Percentiles rank a stretch among this genome's conserved stretches.
Evolutionary conservation across 495 filamentous ascomycete genomes (phyloP).

Genomic region (Podospora didyma): DNA sequence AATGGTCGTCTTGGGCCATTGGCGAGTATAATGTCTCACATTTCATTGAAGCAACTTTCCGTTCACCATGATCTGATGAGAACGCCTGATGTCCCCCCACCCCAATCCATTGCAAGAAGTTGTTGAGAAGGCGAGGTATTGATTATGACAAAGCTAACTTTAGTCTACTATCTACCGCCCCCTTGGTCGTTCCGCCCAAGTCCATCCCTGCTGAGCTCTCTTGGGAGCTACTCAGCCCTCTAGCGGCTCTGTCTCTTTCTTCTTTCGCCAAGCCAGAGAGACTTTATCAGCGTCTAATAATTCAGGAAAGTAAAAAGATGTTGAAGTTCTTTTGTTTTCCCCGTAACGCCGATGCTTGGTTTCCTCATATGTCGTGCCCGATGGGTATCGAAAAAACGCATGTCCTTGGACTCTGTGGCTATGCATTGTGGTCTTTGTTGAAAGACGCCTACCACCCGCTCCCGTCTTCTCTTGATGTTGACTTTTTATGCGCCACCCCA

Average conservation of each 20-base stretch:
- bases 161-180: no score
- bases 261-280: slow-evolving; percentile 30
- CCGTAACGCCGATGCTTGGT: slow-evolving; percentile 35
- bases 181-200: no score
- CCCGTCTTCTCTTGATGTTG: slow-evolving; percentile 18
- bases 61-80: no score
- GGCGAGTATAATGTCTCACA: no score
- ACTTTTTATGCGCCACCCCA: slow-evolving; percentile 17
- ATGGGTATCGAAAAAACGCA: slow-evolving; percentile 32
- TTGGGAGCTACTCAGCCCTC: neutral
- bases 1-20: neutral
- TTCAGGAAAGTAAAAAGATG: slow-evolving; percentile 39
- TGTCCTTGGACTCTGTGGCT: slow-evolving; percentile 29
- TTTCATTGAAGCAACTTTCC: no score
- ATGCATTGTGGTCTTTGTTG: slow-evolving; percentile 38
- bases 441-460: slow-evolving; percentile 33
- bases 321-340: slow-evolving; percentile 45
- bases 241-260: neutral
- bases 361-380: slow-evolving; percentile 30
- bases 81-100: no score
- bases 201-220: neutral
- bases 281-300: slow-evolving; percentile 29
- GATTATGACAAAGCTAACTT: no score
- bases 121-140: no score
- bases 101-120: no score